These are phyloP conservation scores for Vararia minispora DNA, from an alignment of 768 basidiomycete genomes.

Conservation along the genomic window DNA sequence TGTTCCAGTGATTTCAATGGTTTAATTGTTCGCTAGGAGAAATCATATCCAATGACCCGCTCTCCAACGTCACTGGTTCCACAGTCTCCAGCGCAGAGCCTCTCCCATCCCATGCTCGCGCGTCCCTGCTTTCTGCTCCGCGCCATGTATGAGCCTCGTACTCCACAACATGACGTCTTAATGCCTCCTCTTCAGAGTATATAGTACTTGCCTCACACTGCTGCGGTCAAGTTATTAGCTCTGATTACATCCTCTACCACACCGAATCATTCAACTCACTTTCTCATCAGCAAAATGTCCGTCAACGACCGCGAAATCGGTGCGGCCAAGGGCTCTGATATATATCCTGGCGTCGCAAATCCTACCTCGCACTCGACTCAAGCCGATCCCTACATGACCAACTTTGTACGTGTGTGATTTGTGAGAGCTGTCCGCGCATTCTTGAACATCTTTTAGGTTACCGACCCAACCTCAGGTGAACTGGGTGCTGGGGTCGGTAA, in stretches of 20 bases:
- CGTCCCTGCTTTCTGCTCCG: background rate
- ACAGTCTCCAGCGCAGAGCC: too few relatives aligned
- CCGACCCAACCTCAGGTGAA: slow-evolving; percentile 28
- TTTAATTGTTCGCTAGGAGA: too few relatives aligned
- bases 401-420: slow-evolving; percentile 28
- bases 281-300: slow-evolving; percentile 22
- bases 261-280: background rate
- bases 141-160: background rate
- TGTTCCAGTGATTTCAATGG: too few relatives aligned
- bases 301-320: slow-evolving; percentile 22
- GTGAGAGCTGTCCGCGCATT: background rate
- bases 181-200: background rate
- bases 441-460: slow-evolving; percentile 20
- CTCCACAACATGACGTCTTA: background rate
- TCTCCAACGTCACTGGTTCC: too few relatives aligned
- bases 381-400: slow-evolving; percentile 26
- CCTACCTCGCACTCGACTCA: slow-evolving; percentile 28
- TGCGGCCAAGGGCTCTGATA: slow-evolving; percentile 23
- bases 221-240: too few relatives aligned
- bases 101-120: too few relatives aligned
- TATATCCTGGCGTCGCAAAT: slow-evolving; percentile 34
- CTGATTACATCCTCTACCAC: slow-evolving; percentile 1
- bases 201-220: background rate
- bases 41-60: too few relatives aligned
- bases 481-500: slow-evolving; percentile 30